Conservation (phyloP, 108 stramenopile species). For the Poteriospumella lacustris region DNA sequence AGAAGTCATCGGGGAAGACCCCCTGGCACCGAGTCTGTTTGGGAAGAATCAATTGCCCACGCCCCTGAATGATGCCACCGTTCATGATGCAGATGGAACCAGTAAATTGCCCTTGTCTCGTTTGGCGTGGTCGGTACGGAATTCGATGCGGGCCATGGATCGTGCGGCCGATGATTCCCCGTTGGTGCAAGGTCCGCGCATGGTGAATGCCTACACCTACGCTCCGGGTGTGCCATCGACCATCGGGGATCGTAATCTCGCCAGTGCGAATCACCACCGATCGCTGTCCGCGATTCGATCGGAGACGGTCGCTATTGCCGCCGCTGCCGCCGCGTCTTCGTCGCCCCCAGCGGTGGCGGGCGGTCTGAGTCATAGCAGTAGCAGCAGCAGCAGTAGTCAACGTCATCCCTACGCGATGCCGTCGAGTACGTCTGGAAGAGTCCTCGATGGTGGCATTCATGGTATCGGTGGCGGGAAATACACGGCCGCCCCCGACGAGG, state of each 20-base stretch:
- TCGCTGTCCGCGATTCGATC: too few species aligned
- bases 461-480: background rate
- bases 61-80: background rate
- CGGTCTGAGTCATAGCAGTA: too few species aligned
- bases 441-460: background rate
- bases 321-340: too few species aligned
- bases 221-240: background rate
- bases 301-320: too few species aligned
- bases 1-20: background rate
- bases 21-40: too few species aligned
- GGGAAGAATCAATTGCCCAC: too few species aligned
- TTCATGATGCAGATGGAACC: background rate
- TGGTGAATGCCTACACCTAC: background rate
- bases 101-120: background rate
- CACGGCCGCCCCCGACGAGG: background rate
- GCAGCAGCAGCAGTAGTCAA: too few species aligned
- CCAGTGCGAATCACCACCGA: too few species aligned
- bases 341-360: too few species aligned
- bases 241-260: too few species aligned
- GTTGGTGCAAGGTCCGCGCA: background rate
- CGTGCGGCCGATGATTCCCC: background rate
- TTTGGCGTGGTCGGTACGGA: constrained; percentile 1
- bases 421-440: background rate
- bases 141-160: background rate
- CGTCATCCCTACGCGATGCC: too few species aligned